Evolutionary conservation across 2,329 filamentous ascomycete genomes (phyloP).

Genomic region (Alternaria dauci): DNA sequence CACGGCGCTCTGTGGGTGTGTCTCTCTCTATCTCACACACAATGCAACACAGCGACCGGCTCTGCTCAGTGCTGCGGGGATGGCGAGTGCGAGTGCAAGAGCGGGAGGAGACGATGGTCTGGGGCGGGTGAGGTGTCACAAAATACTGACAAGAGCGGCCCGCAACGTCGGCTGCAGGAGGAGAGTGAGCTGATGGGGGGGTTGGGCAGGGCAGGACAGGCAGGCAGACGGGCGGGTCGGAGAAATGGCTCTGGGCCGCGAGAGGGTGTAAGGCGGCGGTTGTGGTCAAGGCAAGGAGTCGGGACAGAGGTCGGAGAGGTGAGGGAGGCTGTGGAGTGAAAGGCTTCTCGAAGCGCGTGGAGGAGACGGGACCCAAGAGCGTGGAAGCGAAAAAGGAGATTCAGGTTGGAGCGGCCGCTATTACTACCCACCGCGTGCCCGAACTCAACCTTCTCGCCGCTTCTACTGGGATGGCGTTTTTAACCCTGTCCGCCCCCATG

Average conservation of each 20-base stretch:
- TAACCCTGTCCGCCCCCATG: constrained; percentile 35
- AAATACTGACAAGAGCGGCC: constrained; percentile 36
- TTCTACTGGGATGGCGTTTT: constrained; percentile 31
- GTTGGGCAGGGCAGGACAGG: constrained; percentile 18
- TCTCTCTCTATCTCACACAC: too few species aligned
- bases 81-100: constrained; percentile 28
- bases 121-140: constrained; percentile 42
- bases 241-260: not conserved
- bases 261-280: constrained; percentile 5
- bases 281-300: not conserved
- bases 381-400: constrained; percentile 47
- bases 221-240: constrained; percentile 4
- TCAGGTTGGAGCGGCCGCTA: constrained; percentile 45
- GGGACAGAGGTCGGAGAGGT: constrained; percentile 5
- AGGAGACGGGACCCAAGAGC: constrained; percentile 43
- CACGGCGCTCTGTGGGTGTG: constrained; percentile 42
- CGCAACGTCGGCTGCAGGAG: constrained; percentile 47
- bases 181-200: constrained; percentile 28
- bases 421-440: constrained; percentile 43
- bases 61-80: constrained; percentile 8
- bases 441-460: constrained; percentile 40
- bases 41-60: constrained; percentile 22
- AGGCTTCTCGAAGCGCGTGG: constrained; percentile 45
- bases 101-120: constrained; percentile 31
- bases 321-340: constrained; percentile 25